Percentiles rank a stretch among this genome's conserved stretches.
Evolutionary conservation across 1,284 basidiomycete genomes (phyloP).

Genomic region (Fomitopsis schrenkii): DNA sequence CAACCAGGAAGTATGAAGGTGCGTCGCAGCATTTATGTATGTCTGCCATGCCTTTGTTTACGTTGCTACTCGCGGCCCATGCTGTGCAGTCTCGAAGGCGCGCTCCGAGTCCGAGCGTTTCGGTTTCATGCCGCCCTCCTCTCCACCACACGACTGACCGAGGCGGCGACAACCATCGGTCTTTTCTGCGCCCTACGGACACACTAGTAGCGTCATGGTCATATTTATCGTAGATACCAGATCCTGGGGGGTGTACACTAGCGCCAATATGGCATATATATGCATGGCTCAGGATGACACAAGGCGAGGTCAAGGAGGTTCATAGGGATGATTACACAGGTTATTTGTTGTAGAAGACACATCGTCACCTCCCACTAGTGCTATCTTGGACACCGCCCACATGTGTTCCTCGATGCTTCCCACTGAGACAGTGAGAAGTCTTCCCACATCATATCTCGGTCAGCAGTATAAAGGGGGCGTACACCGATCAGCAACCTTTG

Average conservation of each 20-base stretch:
- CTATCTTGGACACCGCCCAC: neutral
- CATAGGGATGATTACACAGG: too few species aligned
- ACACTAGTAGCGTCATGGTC: neutral
- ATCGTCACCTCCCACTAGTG: neutral
- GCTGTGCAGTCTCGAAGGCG: neutral
- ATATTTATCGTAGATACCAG: slow-evolving; percentile 2
- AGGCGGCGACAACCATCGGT: neutral
- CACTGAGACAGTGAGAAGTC: slow-evolving; percentile 1
- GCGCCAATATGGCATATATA: neutral
- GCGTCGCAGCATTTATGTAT: neutral
- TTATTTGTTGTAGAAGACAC: too few species aligned
- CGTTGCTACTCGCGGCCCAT: neutral
- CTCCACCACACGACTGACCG: neutral
- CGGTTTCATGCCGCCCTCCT: neutral
- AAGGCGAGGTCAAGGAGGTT: neutral
- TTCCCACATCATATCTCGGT: neutral
- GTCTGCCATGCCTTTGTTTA: neutral
- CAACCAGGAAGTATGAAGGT: slow-evolving; percentile 41
- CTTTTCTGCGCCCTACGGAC: neutral
- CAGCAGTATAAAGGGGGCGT: neutral
- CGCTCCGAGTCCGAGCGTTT: neutral
- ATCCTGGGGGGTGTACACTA: neutral
- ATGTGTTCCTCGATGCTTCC: slow-evolving; percentile 2
- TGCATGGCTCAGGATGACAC: neutral
- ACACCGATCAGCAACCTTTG: neutral